phyloP scores from a whole-genome alignment of 768 basidiomycete species.

The Daedaleopsis sinensis region DNA sequence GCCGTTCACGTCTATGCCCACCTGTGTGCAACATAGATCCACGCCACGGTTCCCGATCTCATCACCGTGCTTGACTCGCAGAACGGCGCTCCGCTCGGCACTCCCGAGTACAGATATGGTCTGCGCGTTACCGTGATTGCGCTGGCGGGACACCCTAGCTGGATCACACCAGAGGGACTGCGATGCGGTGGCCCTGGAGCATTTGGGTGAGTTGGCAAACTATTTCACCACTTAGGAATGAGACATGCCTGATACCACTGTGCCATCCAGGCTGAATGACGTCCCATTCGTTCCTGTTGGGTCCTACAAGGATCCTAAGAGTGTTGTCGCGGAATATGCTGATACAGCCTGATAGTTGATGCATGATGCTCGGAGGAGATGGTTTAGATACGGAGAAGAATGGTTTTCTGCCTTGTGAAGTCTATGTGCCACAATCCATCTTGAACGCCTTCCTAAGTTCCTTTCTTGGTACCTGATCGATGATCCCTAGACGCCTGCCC shows the following conservation, averaged over 20 bases:
- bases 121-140: conserved; percentile 57
- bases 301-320: conserved; percentile 23
- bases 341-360: no score
- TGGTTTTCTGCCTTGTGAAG: no score
- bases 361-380: no score
- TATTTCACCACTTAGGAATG: not conserved
- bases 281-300: conserved; percentile 20
- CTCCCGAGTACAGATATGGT: conserved; percentile 63
- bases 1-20: conserved; percentile 9
- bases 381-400: no score
- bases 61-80: conserved; percentile 67
- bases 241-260: no score
- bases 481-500: no score
- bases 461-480: no score
- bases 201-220: conserved; percentile 46
- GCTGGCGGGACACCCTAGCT: conserved; percentile 51
- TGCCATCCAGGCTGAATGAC: conserved; percentile 10
- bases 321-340: conserved; percentile 19
- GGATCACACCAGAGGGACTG: conserved; percentile 56
- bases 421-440: no score
- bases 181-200: conserved; percentile 54
- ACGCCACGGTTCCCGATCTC: conserved; percentile 65
- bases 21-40: conserved; percentile 36
- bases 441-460: no score
- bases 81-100: conserved; percentile 62